Evolutionary conservation across 768 basidiomycete species (phyloP).

Genomic region (Dacryopinax primogenitus): DNA sequence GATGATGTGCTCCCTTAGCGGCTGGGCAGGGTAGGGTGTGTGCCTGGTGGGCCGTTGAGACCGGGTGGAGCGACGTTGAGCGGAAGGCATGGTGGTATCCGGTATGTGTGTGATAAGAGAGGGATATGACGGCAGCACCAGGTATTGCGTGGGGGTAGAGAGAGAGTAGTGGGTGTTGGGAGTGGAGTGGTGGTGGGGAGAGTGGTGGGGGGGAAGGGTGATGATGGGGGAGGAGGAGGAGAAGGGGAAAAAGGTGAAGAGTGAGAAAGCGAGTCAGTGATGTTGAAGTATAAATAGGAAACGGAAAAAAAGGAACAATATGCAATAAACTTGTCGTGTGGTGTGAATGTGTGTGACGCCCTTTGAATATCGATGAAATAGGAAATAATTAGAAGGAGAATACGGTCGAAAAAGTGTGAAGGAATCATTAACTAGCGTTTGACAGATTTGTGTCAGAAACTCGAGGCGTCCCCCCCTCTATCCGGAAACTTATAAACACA

Average conservation of each 20-base stretch:
- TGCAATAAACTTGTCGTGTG: not conserved
- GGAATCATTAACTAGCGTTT: not conserved
- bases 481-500: not conserved
- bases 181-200: not conserved
- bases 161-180: no score
- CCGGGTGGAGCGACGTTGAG: conserved; percentile 50
- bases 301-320: not conserved
- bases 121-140: not conserved
- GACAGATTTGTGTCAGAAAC: conserved; percentile 7
- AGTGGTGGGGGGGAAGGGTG: conserved; percentile 3
- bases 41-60: conserved; percentile 61
- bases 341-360: not conserved
- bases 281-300: not conserved
- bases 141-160: not conserved
- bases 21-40: conserved; percentile 46
- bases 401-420: not conserved
- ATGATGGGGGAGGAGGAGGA: not conserved
- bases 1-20: conserved; percentile 24
- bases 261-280: not conserved
- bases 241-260: not conserved
- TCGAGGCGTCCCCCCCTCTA: not conserved
- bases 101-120: conserved; percentile 3
- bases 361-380: no score
- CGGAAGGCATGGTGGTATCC: not conserved
- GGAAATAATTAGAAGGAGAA: not conserved